Conservation (phyloP, 2,329 filamentous ascomycete genomes). For the Nigrospora sphaerica region DNA sequence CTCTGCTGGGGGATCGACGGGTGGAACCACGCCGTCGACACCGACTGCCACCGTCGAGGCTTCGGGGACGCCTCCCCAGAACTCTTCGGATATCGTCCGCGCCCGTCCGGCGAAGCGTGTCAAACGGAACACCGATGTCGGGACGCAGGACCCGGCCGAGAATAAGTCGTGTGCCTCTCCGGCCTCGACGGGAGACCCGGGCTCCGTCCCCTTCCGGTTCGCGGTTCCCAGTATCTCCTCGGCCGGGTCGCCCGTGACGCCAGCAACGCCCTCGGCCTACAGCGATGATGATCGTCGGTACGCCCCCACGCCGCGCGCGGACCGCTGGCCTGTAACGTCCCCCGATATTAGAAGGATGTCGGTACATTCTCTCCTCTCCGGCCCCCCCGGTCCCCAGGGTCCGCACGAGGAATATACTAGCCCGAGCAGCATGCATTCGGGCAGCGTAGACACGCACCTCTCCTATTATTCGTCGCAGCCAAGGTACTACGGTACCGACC, state of each 20-base stretch:
- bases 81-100: constrained; percentile 12
- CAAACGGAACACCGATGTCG: constrained; percentile 14
- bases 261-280: constrained; percentile 29
- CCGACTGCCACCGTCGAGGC: constrained; percentile 11
- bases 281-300: constrained; percentile 27
- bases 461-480: constrained; percentile 22
- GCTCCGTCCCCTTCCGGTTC: constrained; percentile 15
- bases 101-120: constrained; percentile 17
- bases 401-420: constrained; percentile 12
- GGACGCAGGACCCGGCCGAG: constrained; percentile 13
- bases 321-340: constrained; percentile 11
- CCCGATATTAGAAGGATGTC: constrained; percentile 40
- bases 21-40: constrained; percentile 3
- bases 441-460: constrained; percentile 13
- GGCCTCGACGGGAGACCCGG: constrained; percentile 20
- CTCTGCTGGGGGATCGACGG: constrained; percentile 11
- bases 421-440: constrained; percentile 15
- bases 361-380: constrained; percentile 57
- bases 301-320: constrained; percentile 6
- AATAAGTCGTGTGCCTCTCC: constrained; percentile 20
- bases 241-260: constrained; percentile 29
- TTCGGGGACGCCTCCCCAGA: constrained; percentile 8
- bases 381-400: constrained; percentile 31
- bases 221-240: constrained; percentile 16
- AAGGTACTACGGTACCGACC: constrained; percentile 62